phyloP scores from a whole-genome alignment of 176 grass and related monocot species.

The Avena atlantica region DNA sequence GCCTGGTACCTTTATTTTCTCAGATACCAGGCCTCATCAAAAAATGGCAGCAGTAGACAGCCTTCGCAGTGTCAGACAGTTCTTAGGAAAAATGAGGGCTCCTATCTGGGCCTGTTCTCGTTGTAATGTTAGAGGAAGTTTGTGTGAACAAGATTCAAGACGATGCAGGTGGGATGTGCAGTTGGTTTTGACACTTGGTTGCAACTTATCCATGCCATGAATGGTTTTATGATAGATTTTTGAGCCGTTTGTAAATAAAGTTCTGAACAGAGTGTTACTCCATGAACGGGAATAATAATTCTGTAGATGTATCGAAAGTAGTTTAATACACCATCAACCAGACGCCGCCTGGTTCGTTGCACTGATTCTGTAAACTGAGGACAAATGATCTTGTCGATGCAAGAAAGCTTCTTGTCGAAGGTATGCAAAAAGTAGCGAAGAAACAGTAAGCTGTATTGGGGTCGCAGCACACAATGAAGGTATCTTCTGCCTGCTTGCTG shows the following conservation, averaged over 20 bases:
- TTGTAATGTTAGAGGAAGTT: neutral
- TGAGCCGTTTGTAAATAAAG: slow-evolving; percentile 14
- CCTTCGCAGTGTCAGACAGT: neutral
- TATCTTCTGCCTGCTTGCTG: neutral
- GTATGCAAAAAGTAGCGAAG: neutral
- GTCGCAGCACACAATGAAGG: neutral
- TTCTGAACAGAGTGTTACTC: neutral
- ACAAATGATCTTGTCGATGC: neutral
- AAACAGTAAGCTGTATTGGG: neutral
- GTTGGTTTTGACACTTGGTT: neutral
- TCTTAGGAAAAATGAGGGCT: slow-evolving; percentile 1
- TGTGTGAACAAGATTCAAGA: neutral
- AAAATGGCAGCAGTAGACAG: slow-evolving; percentile 41
- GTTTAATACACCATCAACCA: neutral
- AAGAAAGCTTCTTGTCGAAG: neutral
- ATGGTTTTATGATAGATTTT: neutral
- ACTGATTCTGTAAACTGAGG: neutral
- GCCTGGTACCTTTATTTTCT: neutral
- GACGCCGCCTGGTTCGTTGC: neutral
- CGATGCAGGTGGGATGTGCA: neutral
- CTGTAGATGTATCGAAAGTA: neutral
- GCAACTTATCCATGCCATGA: neutral
- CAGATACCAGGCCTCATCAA: slow-evolving; percentile 60
- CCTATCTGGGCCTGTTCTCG: neutral
- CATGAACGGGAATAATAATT: neutral